Evolutionary conservation across 73 alveolate species (phyloP).

Genomic region (Paramecium octaurelia): DNA sequence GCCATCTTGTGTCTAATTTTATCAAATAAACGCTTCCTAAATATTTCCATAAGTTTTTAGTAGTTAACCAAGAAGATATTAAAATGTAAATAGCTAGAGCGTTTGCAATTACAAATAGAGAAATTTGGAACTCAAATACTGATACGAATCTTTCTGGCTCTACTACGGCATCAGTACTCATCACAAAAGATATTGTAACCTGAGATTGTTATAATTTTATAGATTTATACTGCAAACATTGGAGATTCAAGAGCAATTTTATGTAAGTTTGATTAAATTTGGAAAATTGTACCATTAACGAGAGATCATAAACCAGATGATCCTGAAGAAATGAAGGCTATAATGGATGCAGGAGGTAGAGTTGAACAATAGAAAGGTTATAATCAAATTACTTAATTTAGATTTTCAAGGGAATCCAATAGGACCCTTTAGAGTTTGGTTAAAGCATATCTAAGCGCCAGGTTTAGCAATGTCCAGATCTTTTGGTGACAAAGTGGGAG

Average conservation of each 20-base stretch:
- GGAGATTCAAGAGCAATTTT: slow-evolving; percentile 74
- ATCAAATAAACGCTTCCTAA: slow-evolving; percentile 74
- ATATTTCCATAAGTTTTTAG: not conserved
- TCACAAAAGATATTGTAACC: slow-evolving; percentile 57
- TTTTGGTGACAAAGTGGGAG: slow-evolving; percentile 91
- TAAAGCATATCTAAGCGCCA: slow-evolving; percentile 85
- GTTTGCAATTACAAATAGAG: slow-evolving; percentile 41
- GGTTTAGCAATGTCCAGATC: slow-evolving; percentile 98
- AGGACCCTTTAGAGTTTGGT: slow-evolving; percentile 97
- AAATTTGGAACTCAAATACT: slow-evolving; percentile 60
- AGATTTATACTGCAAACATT: slow-evolving; percentile 48
- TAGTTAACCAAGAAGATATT: not conserved
- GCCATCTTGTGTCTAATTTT: slow-evolving; percentile 89
- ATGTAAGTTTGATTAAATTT: slow-evolving; percentile 80
- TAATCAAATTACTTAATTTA: not conserved
- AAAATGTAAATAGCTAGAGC: not conserved
- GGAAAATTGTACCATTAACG: slow-evolving; percentile 73
- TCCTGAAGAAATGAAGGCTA: slow-evolving; percentile 75
- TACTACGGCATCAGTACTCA: slow-evolving; percentile 72
- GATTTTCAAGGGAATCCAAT: slow-evolving; percentile 73
- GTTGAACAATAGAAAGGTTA: slow-evolving; percentile 69
- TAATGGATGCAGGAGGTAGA: slow-evolving; percentile 72
- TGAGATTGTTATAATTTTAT: not conserved
- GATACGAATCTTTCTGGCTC: slow-evolving; percentile 69
- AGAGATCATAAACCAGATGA: slow-evolving; percentile 90